Percentiles rank a stretch among this genome's conserved stretches.
Conservation (phyloP, 768 basidiomycete genomes). For the Naganishia onofrii region DNA sequence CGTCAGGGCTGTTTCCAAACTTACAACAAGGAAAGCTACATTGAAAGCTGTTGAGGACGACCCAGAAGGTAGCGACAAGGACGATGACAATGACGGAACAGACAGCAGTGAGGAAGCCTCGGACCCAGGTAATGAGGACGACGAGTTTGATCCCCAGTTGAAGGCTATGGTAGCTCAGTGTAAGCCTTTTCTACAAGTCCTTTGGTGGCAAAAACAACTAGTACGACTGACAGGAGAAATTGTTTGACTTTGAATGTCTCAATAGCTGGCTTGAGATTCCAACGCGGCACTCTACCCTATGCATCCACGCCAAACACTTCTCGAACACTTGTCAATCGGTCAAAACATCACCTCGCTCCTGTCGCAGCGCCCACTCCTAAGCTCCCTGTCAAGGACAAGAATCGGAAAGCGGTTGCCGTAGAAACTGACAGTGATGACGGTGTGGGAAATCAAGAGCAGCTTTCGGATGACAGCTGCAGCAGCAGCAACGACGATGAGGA, state of each 20-base stretch:
- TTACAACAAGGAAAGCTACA: not conserved
- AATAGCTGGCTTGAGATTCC: not conserved
- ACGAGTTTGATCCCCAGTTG: slow-evolving; percentile 6
- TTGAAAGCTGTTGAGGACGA: not conserved
- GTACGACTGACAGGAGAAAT: too few relatives aligned
- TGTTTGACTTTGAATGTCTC: not conserved
- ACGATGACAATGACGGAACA: not conserved
- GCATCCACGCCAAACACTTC: not conserved
- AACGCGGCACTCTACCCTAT: not conserved
- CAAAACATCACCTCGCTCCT: not conserved
- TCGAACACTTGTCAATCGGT: not conserved
- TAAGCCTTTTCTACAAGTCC: not conserved
- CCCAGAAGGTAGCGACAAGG: not conserved
- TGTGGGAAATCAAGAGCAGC: not conserved
- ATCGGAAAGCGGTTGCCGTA: not conserved
- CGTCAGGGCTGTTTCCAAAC: not conserved
- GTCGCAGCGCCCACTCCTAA: not conserved
- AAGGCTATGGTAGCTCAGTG: not conserved
- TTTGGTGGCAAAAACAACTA: too few relatives aligned
- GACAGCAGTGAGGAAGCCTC: not conserved
- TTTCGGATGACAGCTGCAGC: not conserved
- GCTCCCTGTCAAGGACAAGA: not conserved
- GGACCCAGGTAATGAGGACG: not conserved
- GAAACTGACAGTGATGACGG: not conserved
- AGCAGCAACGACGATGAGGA: not conserved